phyloP scores from a whole-genome alignment of 2,329 filamentous ascomycete species.

The Pseudogymnoascus sp. region DNA sequence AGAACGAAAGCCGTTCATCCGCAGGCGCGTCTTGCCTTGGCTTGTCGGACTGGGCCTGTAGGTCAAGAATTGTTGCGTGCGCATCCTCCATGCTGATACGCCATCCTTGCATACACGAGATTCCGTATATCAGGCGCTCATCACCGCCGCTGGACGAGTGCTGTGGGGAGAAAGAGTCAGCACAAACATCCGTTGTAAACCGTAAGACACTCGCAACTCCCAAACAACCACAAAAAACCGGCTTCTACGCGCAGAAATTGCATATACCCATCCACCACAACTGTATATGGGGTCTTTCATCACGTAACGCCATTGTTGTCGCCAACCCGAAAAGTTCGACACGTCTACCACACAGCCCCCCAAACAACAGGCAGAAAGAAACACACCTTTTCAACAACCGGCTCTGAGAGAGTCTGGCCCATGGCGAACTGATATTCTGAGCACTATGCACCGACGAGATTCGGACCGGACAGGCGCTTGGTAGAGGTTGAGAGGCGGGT shows the following conservation, averaged over 20 bases:
- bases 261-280: neutral
- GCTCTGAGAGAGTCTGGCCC: constrained; percentile 99
- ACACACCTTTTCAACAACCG: constrained; percentile 96
- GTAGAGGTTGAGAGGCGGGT: neutral
- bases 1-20: constrained; percentile 75
- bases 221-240: neutral
- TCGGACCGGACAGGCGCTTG: neutral
- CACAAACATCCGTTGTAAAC: neutral
- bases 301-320: neutral
- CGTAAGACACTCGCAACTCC: neutral
- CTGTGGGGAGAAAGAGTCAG: constrained; percentile 39
- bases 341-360: constrained; percentile 6
- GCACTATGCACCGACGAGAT: neutral
- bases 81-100: constrained; percentile 99
- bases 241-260: neutral
- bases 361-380: constrained; percentile 13
- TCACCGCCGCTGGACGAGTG: constrained; percentile 83
- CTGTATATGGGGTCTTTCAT: neutral
- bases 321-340: neutral
- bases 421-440: constrained; percentile 40
- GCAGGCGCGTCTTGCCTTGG: constrained; percentile 51
- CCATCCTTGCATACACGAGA: constrained; percentile 99
- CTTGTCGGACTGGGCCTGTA: constrained; percentile 54
- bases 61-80: constrained; percentile 81
- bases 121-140: constrained; percentile 85